phyloP scores from a whole-genome alignment of 148 eudicot species.

The Drosera capensis region DNA sequence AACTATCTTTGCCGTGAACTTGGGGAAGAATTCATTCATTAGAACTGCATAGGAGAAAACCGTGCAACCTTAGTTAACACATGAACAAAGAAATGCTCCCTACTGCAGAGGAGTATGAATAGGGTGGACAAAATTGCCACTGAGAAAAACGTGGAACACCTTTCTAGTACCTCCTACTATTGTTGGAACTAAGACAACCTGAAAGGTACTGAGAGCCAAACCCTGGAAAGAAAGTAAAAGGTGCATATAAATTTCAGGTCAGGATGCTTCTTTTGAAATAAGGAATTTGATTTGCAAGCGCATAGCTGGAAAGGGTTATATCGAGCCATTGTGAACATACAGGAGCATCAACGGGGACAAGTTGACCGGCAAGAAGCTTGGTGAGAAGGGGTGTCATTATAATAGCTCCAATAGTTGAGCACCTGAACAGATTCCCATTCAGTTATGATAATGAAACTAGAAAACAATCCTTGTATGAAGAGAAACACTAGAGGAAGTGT shows the following conservation, averaged over 20 bases:
- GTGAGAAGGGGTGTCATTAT: slow-evolving; percentile 96
- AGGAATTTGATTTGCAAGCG: not conserved
- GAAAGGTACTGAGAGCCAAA: slow-evolving; percentile 92
- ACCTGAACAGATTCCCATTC: slow-evolving; percentile 28
- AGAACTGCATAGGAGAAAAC: slow-evolving; percentile 43
- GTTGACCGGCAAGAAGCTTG: slow-evolving; percentile 94
- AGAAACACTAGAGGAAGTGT: too few species aligned
- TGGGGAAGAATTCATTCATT: slow-evolving; percentile 79
- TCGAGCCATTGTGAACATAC: slow-evolving; percentile 41
- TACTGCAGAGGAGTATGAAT: too few species aligned
- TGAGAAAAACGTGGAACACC: too few species aligned
- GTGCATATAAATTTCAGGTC: not conserved
- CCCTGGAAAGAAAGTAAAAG: slow-evolving; percentile 43
- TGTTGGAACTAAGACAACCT: slow-evolving; percentile 92
- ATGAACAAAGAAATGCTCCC: too few species aligned
- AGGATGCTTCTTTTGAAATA: not conserved
- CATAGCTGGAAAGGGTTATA: too few species aligned
- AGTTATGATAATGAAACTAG: too few species aligned
- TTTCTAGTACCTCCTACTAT: slow-evolving; percentile 60
- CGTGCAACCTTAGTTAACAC: too few species aligned
- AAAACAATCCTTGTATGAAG: too few species aligned
- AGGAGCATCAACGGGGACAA: slow-evolving; percentile 98
- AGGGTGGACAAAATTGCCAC: too few species aligned
- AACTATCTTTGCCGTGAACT: slow-evolving; percentile 80
- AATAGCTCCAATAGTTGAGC: slow-evolving; percentile 95